Base-by-base conservation (phyloP, 345 rosid genomes). In the Salix purpurea region DNA sequence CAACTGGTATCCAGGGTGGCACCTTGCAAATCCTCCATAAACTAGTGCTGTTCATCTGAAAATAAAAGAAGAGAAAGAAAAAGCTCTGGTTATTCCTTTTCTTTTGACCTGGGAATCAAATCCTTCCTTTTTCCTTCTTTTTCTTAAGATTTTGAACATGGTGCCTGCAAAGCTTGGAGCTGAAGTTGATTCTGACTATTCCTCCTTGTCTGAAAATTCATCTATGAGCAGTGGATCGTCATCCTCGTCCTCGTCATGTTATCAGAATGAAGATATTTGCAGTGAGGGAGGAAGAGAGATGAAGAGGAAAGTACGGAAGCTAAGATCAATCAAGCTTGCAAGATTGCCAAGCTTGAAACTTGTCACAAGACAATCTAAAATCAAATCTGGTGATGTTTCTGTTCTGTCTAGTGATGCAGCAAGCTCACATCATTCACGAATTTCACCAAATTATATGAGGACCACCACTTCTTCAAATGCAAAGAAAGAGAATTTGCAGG, bases 271-370 rank as follows among this genome's bases (percentile, higher is more conserved):
- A 23, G 74, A 56, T 32, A 14, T 32, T 21, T 34, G 14, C 58
- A 65, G 18, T 46, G 75, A 46, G 42, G 80, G 39, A 42, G 74
- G 36, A 77, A 62, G 69, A 66, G 85, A 77, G 58, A 67, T 28
- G 15, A 74, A 46, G 67, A 77, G 74, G 52, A 83, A 65, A 80
- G 79, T 73, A 44, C 84, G 83, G 80, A 89, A 83, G 82, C 52
- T 78, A 77, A 87, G 85, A 84, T 82, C 92, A 73, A 79, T 85
- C 72, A 82, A 34, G 81, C 74, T 85, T 65, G 78, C 81, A 4
- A 83, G 83, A 76, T 48, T 83, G 70, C 87, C 89, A 23, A 86
- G 85, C 73, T 80, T 86, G 73, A 82, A 76, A 64, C 69, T 80
- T 23, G 34, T 58, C 12, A 26, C 67, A 19, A 71, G 78, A 78